Conservation (phyloP, 2,329 filamentous ascomycete genomes). For the Talaromyces sp. region DNA sequence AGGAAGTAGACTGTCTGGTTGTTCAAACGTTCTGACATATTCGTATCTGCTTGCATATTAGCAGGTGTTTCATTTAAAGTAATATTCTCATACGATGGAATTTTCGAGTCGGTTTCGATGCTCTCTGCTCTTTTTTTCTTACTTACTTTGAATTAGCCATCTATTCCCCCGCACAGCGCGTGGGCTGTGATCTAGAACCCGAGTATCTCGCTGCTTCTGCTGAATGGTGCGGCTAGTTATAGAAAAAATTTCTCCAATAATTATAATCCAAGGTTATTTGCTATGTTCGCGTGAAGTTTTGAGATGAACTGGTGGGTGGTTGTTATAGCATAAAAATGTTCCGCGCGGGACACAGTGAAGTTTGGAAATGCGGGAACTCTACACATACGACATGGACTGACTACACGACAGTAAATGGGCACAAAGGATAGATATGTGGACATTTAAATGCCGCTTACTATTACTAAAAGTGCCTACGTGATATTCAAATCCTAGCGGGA, state of each 20-base stretch:
- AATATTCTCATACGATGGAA: too few species aligned
- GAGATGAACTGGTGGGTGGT: background rate
- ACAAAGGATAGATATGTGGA: background rate
- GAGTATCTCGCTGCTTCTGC: background rate
- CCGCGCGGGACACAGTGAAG: background rate
- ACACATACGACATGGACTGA: background rate
- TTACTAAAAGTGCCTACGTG: background rate
- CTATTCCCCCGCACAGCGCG: slow-evolving; percentile 3
- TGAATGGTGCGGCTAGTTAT: background rate
- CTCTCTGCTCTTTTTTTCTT: background rate
- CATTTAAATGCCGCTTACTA: background rate
- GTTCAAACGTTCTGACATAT: slow-evolving; percentile 89
- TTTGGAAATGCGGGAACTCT: background rate
- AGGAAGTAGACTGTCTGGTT: slow-evolving; percentile 70
- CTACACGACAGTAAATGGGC: background rate
- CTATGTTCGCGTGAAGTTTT: background rate
- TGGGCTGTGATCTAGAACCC: background rate
- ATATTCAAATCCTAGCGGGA: background rate
- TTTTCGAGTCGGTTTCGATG: background rate
- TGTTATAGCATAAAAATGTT: background rate
- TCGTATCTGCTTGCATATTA: slow-evolving; percentile 62
- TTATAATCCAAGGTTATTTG: background rate
- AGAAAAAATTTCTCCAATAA: background rate
- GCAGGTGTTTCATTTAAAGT: background rate
- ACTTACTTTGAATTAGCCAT: slow-evolving; percentile 39